Conservation (phyloP, 2,329 filamentous ascomycete species). For the Exophiala bonariae region DNA sequence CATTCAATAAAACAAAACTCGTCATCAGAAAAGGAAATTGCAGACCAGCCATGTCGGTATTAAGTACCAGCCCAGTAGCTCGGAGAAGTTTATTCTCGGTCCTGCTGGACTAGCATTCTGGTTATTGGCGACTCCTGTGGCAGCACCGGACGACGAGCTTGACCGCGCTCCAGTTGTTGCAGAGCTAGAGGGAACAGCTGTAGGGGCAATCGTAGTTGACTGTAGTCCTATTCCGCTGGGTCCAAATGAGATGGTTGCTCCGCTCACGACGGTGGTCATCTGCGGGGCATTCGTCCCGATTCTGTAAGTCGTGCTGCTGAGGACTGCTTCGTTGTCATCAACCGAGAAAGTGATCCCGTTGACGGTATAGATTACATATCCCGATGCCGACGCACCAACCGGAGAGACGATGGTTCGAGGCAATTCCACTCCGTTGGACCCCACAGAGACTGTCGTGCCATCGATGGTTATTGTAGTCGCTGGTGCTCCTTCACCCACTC, state of each 20-base stretch:
- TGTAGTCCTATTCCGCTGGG: constrained; percentile 51
- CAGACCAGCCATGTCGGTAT: constrained; percentile 9
- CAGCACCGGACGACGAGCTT: constrained; percentile 3
- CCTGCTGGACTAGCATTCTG: not conserved
- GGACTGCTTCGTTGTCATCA: constrained; percentile 36
- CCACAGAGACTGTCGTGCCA: constrained; percentile 28
- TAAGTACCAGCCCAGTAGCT: constrained; percentile 7
- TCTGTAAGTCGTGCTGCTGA: constrained; percentile 53
- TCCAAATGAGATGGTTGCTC: constrained; percentile 54
- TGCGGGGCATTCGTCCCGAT: constrained; percentile 46
- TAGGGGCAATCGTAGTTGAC: constrained; percentile 35
- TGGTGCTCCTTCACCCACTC: constrained; percentile 26
- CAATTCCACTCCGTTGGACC: constrained; percentile 27
- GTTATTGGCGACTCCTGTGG: not conserved
- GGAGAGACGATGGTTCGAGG: constrained; percentile 22
- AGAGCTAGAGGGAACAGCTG: constrained; percentile 9
- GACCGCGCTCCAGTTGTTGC: constrained; percentile 4
- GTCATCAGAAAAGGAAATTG: constrained; percentile 2
- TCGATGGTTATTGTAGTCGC: constrained; percentile 25
- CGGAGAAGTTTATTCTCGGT: not conserved
- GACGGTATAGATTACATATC: constrained; percentile 20
- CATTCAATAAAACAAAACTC: not conserved
- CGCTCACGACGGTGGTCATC: constrained; percentile 48
- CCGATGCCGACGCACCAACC: constrained; percentile 4
- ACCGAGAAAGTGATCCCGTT: constrained; percentile 28